phyloP scores from a whole-genome alignment of 192 early-diverging fungal species.

The Backusella parvicylindrica region DNA sequence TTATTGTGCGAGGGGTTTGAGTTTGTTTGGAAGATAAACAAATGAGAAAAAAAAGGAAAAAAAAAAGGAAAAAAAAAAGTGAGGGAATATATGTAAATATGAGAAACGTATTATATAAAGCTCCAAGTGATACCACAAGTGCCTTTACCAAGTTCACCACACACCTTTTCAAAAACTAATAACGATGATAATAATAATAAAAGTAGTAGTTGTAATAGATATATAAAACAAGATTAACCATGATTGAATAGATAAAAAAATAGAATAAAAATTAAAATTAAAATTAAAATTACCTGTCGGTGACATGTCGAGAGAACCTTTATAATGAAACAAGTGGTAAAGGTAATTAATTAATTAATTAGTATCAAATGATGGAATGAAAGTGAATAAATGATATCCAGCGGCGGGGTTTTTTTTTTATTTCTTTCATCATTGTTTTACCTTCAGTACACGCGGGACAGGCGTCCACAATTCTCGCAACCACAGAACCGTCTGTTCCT shows the following conservation, averaged over 20 bases:
- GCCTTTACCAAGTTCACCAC: slow-evolving; percentile 11
- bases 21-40: background rate
- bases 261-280: background rate
- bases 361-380: background rate
- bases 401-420: background rate
- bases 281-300: slow-evolving; percentile 19
- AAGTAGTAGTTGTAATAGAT: background rate
- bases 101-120: background rate
- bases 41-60: background rate
- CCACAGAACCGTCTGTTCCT: slow-evolving; percentile 1
- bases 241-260: background rate
- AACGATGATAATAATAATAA: background rate
- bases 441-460: slow-evolving; percentile 19
- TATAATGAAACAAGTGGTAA: background rate
- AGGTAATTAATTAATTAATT: background rate
- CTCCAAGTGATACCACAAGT: slow-evolving; percentile 25
- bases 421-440: slow-evolving; percentile 1
- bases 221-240: background rate
- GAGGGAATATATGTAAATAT: background rate
- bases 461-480: slow-evolving; percentile 18
- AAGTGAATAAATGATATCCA: background rate
- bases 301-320: slow-evolving; percentile 25
- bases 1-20: slow-evolving; percentile 10
- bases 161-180: slow-evolving; percentile 20
- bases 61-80: background rate